Evolutionary conservation across 2,329 filamentous ascomycete species (phyloP).

Genomic region (Penicillium sp.): DNA sequence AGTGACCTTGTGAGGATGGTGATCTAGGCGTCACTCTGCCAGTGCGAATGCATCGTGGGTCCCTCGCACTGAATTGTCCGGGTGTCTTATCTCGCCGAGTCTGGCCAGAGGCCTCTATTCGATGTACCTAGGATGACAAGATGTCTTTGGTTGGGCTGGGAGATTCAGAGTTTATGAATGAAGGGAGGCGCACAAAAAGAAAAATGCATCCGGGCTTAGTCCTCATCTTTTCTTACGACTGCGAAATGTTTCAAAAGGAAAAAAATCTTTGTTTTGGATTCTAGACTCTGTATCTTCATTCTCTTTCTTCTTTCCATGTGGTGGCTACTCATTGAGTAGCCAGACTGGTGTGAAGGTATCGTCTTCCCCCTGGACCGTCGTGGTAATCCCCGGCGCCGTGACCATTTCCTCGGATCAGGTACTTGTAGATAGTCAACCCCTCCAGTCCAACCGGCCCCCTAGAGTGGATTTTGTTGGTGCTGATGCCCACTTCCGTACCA

Average conservation of each 20-base stretch:
- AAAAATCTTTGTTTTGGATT: slow-evolving; percentile 12
- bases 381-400: slow-evolving; percentile 73
- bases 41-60: slow-evolving; percentile 14
- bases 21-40: slow-evolving; percentile 10
- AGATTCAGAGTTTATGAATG: slow-evolving; percentile 21
- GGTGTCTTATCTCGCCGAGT: slow-evolving; percentile 17
- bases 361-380: slow-evolving; percentile 48
- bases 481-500: slow-evolving; percentile 96
- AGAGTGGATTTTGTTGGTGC: slow-evolving; percentile 97
- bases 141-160: slow-evolving; percentile 21
- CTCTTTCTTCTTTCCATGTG: not conserved
- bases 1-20: slow-evolving; percentile 32
- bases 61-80: slow-evolving; percentile 9
- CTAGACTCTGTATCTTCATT: not conserved
- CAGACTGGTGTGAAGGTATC: slow-evolving; percentile 54
- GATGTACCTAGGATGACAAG: slow-evolving; percentile 22
- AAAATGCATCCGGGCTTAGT: slow-evolving; percentile 28
- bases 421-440: slow-evolving; percentile 96
- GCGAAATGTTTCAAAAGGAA: slow-evolving; percentile 22
- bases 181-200: slow-evolving; percentile 24
- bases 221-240: slow-evolving; percentile 25
- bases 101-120: slow-evolving; percentile 20
- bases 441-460: slow-evolving; percentile 90
- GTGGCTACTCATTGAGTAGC: slow-evolving; percentile 15
- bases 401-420: slow-evolving; percentile 76